Conservation (phyloP, 1,284 basidiomycete genomes). For the Xerocomus minutiporus region DNA sequence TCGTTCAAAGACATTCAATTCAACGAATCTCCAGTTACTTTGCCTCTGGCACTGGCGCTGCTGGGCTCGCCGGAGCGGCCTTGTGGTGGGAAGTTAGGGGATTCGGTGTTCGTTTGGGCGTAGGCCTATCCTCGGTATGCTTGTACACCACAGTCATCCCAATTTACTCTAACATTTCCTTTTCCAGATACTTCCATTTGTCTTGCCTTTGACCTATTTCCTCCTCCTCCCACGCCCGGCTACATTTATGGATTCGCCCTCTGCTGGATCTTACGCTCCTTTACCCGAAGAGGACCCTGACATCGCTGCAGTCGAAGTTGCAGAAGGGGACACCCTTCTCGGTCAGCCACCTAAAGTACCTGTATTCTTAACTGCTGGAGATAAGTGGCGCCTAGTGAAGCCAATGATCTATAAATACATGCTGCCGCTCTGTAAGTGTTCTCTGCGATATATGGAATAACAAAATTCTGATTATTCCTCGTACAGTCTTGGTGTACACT, state of each 20-base stretch:
- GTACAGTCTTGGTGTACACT: conserved; percentile 68
- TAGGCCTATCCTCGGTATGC: conserved; percentile 71
- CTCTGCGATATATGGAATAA: neutral
- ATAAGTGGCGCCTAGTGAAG: conserved; percentile 73
- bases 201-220: conserved; percentile 71
- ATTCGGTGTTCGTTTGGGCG: conserved; percentile 78
- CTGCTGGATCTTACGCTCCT: conserved; percentile 48
- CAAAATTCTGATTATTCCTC: conserved; percentile 6
- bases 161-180: neutral
- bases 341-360: conserved; percentile 31
- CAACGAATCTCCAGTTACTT: conserved; percentile 60
- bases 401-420: conserved; percentile 77
- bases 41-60: conserved; percentile 90
- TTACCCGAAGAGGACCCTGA: conserved; percentile 45
- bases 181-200: conserved; percentile 68
- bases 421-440: conserved; percentile 69
- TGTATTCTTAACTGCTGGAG: conserved; percentile 53
- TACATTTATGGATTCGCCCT: conserved; percentile 44
- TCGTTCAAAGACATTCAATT: neutral
- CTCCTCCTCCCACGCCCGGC: conserved; percentile 65
- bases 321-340: conserved; percentile 27
- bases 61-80: conserved; percentile 88
- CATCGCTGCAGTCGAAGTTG: conserved; percentile 39
- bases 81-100: conserved; percentile 93
- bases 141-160: neutral